Conservation (phyloP, 768 basidiomycete species). For the Phylloporus sp. region DNA sequence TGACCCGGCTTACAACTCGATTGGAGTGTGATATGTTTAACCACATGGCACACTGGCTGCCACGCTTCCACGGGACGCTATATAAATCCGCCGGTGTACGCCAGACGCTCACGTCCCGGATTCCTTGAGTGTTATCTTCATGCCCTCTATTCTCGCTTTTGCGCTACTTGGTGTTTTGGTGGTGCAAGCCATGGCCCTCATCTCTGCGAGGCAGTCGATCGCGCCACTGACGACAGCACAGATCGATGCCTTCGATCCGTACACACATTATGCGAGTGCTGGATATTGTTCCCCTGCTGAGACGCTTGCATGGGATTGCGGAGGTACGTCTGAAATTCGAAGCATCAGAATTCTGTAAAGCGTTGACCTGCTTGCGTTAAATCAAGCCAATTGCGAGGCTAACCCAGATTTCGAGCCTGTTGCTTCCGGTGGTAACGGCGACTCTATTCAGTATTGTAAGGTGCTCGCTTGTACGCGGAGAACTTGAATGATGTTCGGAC, state of each 20-base stretch:
- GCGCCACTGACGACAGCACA: constrained; percentile 38
- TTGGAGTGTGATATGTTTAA: not conserved
- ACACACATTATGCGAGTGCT: constrained; percentile 47
- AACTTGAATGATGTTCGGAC: not conserved
- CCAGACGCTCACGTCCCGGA: not conserved
- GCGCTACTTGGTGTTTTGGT: constrained; percentile 10
- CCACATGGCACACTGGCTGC: not conserved
- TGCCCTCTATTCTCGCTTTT: constrained; percentile 14
- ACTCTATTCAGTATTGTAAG: constrained; percentile 41
- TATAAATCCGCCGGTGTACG: not conserved
- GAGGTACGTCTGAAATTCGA: constrained; percentile 37
- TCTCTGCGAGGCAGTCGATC: constrained; percentile 35
- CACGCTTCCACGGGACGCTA: not conserved
- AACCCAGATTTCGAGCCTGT: constrained; percentile 45
- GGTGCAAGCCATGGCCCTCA: constrained; percentile 20
- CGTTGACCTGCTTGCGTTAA: not conserved
- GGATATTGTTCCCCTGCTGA: constrained; percentile 44
- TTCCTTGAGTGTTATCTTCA: not conserved
- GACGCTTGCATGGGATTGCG: constrained; percentile 52
- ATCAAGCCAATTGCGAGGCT: constrained; percentile 42
- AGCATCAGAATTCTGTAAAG: not conserved
- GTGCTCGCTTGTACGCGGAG: not conserved
- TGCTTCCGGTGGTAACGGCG: constrained; percentile 47
- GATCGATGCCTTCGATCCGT: constrained; percentile 44
- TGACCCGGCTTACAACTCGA: not conserved